A percentile compares a stretch with the other conserved stretches of the same genome.
phyloP scores from a whole-genome alignment of 495 filamentous ascomycete species.

The Choiromyces venosus region DNA sequence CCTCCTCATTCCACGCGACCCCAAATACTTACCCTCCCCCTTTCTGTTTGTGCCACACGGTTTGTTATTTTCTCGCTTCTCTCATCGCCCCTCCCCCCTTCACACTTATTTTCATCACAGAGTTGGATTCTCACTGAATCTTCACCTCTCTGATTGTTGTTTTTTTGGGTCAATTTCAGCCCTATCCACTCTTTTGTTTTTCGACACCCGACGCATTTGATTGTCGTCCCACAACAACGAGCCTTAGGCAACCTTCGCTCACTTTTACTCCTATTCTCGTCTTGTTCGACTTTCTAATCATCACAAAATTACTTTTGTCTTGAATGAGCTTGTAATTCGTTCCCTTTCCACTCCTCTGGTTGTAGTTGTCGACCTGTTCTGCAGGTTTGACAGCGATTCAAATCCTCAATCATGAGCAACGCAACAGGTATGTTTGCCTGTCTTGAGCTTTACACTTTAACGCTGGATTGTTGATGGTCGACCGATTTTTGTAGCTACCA shows the following conservation, averaged over 20 bases:
- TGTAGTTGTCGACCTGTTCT: background rate
- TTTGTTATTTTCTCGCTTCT: conserved; percentile 1
- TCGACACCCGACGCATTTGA: conserved; percentile 25
- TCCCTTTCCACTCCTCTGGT: background rate
- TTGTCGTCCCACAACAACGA: conserved; percentile 15
- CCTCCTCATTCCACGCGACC: background rate
- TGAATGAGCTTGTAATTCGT: background rate
- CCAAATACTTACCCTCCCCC: background rate
- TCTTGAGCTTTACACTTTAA: background rate
- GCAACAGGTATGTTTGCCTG: background rate
- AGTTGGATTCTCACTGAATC: background rate
- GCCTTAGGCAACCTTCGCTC: background rate
- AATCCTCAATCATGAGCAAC: background rate
- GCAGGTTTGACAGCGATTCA: background rate
- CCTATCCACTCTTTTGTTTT: conserved; percentile 35
- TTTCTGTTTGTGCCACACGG: background rate
- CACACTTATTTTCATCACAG: background rate
- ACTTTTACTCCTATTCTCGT: background rate
- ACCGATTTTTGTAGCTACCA: conserved; percentile 12
- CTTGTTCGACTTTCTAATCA: background rate
- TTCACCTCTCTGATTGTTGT: conserved; percentile 7
- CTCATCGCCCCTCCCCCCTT: background rate
- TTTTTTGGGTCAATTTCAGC: conserved; percentile 27
- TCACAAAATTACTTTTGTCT: conserved; percentile 9
- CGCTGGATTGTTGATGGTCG: background rate